Percentiles rank a stretch among this genome's conserved stretches.
Evolutionary conservation across 805 yeast genomes (phyloP).

Genomic region (Saitoella complicata): DNA sequence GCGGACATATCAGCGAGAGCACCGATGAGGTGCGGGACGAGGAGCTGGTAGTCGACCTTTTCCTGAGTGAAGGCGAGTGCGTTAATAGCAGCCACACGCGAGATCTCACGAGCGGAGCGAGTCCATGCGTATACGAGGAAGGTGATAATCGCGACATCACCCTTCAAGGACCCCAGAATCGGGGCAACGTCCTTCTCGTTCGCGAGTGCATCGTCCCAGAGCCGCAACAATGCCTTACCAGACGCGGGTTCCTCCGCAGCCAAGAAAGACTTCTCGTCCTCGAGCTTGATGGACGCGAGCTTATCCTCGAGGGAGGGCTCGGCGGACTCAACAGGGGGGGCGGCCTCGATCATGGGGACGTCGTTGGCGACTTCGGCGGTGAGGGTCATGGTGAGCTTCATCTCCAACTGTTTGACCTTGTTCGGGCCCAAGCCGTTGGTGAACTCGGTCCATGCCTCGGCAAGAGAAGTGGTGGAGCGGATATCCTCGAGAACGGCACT

Average conservation of each 20-base stretch:
- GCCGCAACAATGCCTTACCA: background rate
- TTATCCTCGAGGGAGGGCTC: too few species aligned
- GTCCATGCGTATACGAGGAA: constrained; percentile 23
- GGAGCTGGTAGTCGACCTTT: constrained; percentile 21
- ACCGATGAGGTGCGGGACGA: constrained; percentile 20
- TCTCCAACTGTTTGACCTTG: too few species aligned
- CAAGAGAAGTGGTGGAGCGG: background rate
- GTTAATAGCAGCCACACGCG: constrained; percentile 20
- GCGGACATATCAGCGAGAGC: constrained; percentile 21
- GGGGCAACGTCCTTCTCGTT: background rate
- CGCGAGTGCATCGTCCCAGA: background rate
- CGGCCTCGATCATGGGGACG: too few species aligned
- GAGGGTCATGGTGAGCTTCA: too few species aligned
- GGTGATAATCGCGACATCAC: constrained; percentile 11
- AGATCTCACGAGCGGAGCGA: constrained; percentile 20
- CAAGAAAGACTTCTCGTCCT: too few species aligned
- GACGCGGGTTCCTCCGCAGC: background rate
- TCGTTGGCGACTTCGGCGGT: too few species aligned
- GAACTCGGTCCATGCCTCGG: too few species aligned
- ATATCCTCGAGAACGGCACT: background rate
- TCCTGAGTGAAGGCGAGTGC: constrained; percentile 8
- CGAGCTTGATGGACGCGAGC: too few species aligned
- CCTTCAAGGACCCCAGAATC: background rate
- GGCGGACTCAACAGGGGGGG: too few species aligned
- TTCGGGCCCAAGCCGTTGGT: too few species aligned